Base-by-base conservation (phyloP, 2,329 filamentous ascomycete genomes). In the Aspergillus fumigatiaffinis region DNA sequence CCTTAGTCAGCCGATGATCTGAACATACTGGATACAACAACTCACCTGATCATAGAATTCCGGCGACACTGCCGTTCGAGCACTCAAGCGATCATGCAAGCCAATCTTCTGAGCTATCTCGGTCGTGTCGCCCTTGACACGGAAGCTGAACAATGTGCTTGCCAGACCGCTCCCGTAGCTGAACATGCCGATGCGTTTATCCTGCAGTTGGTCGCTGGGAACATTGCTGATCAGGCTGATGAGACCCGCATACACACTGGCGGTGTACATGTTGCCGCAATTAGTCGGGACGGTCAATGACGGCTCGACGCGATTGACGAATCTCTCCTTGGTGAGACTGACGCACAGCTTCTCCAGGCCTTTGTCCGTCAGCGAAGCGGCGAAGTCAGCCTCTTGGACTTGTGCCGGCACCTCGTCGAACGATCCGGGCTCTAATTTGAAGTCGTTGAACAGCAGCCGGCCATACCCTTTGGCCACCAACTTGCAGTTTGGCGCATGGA, bases 401-500 rank as follows among this genome's bases (percentile, higher is more conserved):
- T 92, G 90, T 42, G 87, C 82, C 53, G 90, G 84, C 42, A 93
- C 88, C 63, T 91, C 88, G 59, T 84, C 84, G 70, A 93, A 94
- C 55, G 81, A 80, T 60, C 86, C 81, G 48, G 89, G 84, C 74
- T 91, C 82, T 73, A 80, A 79, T 38, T 92, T 82, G 81, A 88
- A 94, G 79, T 94, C 90, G 73, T 93, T 91, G 83, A 94, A 94
- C 56, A 93, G 81, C 63, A 94, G 82, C 65, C 90, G 88, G 59
- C 85, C 90, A 72, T 92, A 94, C n/a, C 89, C 91, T 80, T 94
- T 94, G 72, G 89, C 81, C 60, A 94, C 90, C 57, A 92, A 82
- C 81, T 94, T 94, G 87, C 90, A 94, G 62, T 87, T 93, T 42
- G 90, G 90, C 21, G 90, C 83, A 76, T 94, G 90, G 86, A 92